Percentiles rank a stretch among this genome's conserved stretches.
Evolutionary conservation across 441 rosid genomes (phyloP).

Genomic region (Adansonia madagascariensis): DNA sequence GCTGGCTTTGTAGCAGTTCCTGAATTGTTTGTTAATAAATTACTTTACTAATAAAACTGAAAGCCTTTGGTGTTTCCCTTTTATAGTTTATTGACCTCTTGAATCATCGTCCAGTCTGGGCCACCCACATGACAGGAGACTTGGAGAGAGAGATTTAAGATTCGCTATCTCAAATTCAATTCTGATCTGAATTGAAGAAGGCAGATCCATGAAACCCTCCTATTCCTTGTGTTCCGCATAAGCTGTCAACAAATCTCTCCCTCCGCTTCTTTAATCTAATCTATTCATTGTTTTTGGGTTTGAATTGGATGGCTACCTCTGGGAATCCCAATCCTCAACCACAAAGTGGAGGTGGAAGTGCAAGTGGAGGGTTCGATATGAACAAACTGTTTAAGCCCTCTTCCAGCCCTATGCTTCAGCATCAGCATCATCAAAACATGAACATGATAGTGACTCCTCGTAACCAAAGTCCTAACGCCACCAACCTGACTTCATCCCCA

Average conservation of each 20-base stretch:
- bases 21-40: background rate
- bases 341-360: constrained; percentile 11
- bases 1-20: background rate
- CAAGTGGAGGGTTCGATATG: constrained; percentile 38
- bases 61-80: background rate
- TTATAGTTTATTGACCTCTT: background rate
- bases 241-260: background rate
- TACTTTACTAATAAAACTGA: background rate
- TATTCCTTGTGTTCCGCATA: background rate
- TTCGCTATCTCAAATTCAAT: background rate
- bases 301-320: constrained; percentile 10
- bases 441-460: constrained; percentile 17
- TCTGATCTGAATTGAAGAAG: constrained; percentile 19
- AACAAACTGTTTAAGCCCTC: constrained; percentile 49
- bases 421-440: background rate
- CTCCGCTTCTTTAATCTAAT: background rate
- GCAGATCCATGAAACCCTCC: constrained; percentile 14
- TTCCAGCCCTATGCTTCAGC: constrained; percentile 30
- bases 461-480: constrained; percentile 18
- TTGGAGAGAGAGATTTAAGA: background rate
- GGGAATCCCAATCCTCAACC: constrained; percentile 18
- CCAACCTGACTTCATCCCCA: constrained; percentile 42
- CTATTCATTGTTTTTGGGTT: background rate
- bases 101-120: constrained; percentile 10
- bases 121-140: constrained; percentile 8